Base-by-base conservation (phyloP, 352 stramenopile species). In the Halophytophthora polymorphica region DNA sequence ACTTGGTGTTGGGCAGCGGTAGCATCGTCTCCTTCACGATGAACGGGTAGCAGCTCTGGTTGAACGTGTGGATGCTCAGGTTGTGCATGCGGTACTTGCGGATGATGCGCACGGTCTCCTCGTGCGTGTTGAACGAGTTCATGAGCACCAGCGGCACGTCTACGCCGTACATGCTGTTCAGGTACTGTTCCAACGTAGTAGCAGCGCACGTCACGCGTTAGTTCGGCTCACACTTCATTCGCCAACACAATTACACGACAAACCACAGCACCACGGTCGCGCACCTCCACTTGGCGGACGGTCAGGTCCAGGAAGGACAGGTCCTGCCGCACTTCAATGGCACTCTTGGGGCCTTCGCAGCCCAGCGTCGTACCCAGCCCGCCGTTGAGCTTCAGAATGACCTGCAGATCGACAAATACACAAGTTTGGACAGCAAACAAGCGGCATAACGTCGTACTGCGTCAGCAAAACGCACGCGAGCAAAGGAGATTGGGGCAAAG, bases 101-200 rank as follows among this genome's bases (percentile, higher is more conserved):
- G 47, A 98, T 85, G 66, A 99, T 99, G 50, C 87, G 88, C 52
- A 99, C 79, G 23, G 96, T 99, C 77, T 99, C 97, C 56, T 97
- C 95, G 65, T 96, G 96, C 23, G 97, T 99, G 64, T 96, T 98
- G 77, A 99, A 99, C 60, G 93, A 98, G 78, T 99, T 99, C 97
- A 99, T 99, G 34, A 99, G 84, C 79, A 99, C 98, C 51, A 99
- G 97, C 33, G 97, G 97, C 38, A 99, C 96, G 56, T 99, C 91
- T 34, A 96, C 88, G 28, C 86, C 86, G 56, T 96, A 96, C 51
- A 93, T 76, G 47, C 79, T 94, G 64, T 97, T 96, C 35, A 97
- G 62, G 38, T 95, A 95, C 82, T 93, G 48, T 42, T 35, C 33
- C n/a, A 28, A 29, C 19, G 39, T 6, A 34, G 6, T 2, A 22